Base-by-base conservation (phyloP, 768 basidiomycete genomes). In the Boletus insuetus region DNA sequence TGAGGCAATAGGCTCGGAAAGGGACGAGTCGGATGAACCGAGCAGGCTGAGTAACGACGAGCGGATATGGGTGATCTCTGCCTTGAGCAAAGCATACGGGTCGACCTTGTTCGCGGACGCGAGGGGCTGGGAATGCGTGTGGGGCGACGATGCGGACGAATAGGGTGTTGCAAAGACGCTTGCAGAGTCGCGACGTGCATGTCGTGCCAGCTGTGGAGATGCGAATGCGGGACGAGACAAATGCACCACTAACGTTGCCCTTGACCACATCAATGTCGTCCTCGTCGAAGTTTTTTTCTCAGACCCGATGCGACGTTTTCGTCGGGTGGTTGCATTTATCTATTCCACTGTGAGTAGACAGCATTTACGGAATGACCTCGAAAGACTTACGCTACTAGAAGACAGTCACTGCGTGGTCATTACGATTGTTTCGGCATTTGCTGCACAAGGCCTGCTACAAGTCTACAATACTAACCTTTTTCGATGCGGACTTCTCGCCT, bases 1-100 rank as follows among this genome's bases (percentile, higher is more conserved):
- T 59, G 91, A 83, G 3, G 96, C 94, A 51, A 97, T 86, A 29
- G 8, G 8, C 49, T 90, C 85, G 55, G 87, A 84, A 49, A 98
- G 84, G 4, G 85, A 82, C 1, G 96, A 90, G 70, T 98, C 91
- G 9, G 93, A 89, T 3, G 91, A 87, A 19, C 93, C 94, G 9
- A 98, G 80, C 39, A 98, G 80, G 55, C 77, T 75, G 56, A 94
- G 77, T 40, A 98, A 78, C 47, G 82, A 86, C 19, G 81, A 77
- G 54, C 87, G 85, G 40, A 99, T 76, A 51, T 80, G 77, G 24
- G 79, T 69, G 35, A 98, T 81, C 67, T 98, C 90, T 14, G 84
- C 73, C 40, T 82, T 81, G 56, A 97, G 82, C 41, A 94, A 74
- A 8, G 75, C 64, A 63, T 86, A 82, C 22, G 94, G 91, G 67